Evolutionary conservation across 73 alveolate genomes (phyloP), one percentile per base, ranked within the genome.

Genomic region (Paramecium octaurelia): DNA sequence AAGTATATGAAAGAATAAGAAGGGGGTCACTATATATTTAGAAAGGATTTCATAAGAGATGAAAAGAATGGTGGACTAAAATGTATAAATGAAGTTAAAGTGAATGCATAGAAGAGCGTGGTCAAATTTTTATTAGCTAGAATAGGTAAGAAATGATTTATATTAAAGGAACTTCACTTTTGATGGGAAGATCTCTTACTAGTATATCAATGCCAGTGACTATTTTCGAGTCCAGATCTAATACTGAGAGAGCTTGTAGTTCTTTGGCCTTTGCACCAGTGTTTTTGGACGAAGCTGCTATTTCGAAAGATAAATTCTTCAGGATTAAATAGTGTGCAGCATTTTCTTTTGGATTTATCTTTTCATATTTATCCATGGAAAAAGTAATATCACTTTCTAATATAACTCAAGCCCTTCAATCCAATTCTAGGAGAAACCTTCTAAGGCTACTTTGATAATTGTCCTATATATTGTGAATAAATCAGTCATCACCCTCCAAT

Each of bases 391-490:
- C 27, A 7, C n/a, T 18, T 16, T 18, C 11, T n/a, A 54, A n/a
- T 54, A 54, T 54, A n/a, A 10, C 14, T 10, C 20, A 3, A 97
- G 95, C 98, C 99, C 8, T 97, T 97, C 93, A 97, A 95, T 91
- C 99, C 99, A 4, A 96, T 97, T 80, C 50, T 97, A 18, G 99
- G 99, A 11, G 99, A 97, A 92, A 97, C 99, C 23, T 97, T 57
- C 89, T 92, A 97, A 90, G 97, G 97, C 11, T 91, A 59, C 58
- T 36, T 94, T 31, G 99, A 97, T 24, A 71, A 83, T 35, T 64
- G 92, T 59, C 96, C 93, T n/a, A 50, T 75, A n/a, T 93, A 86
- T 90, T 54, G 93, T 88, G 96, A 93, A 70, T 92, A 93, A 88
- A 87, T 86, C 23, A 85, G 92, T 71, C 96, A 93, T 93, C 96